phyloP scores from a whole-genome alignment of 495 filamentous ascomycete species.

The Oidiodendron maius region DNA sequence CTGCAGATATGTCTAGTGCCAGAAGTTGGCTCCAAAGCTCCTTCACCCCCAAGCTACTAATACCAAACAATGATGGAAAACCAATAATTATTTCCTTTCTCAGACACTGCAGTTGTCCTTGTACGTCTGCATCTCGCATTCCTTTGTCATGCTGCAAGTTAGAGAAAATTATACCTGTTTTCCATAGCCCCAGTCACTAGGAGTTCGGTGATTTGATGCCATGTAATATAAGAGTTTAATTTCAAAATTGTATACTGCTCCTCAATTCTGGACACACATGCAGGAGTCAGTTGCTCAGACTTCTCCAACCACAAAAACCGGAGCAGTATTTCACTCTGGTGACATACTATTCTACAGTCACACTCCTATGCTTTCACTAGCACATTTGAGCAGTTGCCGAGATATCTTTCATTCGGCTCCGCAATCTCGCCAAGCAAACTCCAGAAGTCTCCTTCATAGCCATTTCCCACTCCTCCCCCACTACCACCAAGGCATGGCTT shows the following conservation, averaged over 20 bases:
- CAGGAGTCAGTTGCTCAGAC: too few species aligned
- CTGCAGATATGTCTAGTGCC: slow-evolving; percentile 31
- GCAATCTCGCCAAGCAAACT: slow-evolving; percentile 36
- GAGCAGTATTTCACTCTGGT: too few species aligned
- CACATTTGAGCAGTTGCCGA: slow-evolving; percentile 50
- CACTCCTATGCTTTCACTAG: too few species aligned
- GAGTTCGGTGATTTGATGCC: too few species aligned
- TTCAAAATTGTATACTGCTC: too few species aligned
- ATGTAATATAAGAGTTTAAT: too few species aligned
- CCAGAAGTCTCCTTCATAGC: slow-evolving; percentile 48
- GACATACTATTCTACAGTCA: too few species aligned
- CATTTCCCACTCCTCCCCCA: slow-evolving; percentile 47
- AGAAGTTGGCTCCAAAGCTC: slow-evolving; percentile 41
- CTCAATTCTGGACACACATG: too few species aligned
- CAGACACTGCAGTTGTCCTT: slow-evolving; percentile 57
- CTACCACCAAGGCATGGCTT: slow-evolving; percentile 49
- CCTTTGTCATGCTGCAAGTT: slow-evolving; percentile 3
- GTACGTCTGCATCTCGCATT: slow-evolving; percentile 28
- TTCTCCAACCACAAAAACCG: too few species aligned
- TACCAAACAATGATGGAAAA: slow-evolving; percentile 34
- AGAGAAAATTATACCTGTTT: too few species aligned
- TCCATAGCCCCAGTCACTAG: too few species aligned
- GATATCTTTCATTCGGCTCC: slow-evolving; percentile 46
- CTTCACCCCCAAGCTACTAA: slow-evolving; percentile 32
- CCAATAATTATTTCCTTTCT: slow-evolving; percentile 51